These are phyloP conservation scores for Pseudogymnoascus sp. DNA, from an alignment of 2,329 filamentous ascomycete genomes.

Conservation along the genomic window DNA sequence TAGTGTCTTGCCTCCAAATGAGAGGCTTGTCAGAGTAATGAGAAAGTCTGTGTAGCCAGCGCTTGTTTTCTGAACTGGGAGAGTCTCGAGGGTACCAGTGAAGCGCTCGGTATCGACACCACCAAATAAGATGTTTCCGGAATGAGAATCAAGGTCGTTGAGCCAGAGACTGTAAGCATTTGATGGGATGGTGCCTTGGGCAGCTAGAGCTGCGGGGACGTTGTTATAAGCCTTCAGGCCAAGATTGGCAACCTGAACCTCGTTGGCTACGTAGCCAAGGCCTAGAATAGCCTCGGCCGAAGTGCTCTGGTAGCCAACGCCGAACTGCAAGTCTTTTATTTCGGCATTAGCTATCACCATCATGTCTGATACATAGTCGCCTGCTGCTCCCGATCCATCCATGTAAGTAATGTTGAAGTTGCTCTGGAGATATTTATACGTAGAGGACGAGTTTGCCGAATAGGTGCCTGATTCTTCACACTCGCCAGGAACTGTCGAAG, in stretches of 20 bases:
- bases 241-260: conserved; percentile 61
- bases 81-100: conserved; percentile 53
- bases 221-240: conserved; percentile 56
- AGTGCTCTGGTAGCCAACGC: conserved; percentile 59
- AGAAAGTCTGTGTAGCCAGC: conserved; percentile 56
- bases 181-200: conserved; percentile 54
- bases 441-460: conserved; percentile 63
- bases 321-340: conserved; percentile 59
- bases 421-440: conserved; percentile 65
- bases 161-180: conserved; percentile 71
- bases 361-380: conserved; percentile 75
- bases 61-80: conserved; percentile 55
- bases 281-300: conserved; percentile 71
- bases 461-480: conserved; percentile 60
- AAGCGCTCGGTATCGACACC: conserved; percentile 65
- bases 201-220: conserved; percentile 58
- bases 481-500: conserved; percentile 19
- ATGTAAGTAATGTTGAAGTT: conserved; percentile 85
- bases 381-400: conserved; percentile 68
- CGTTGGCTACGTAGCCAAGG: conserved; percentile 74
- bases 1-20: conserved; percentile 38
- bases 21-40: conserved; percentile 59
- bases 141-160: conserved; percentile 61
- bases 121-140: conserved; percentile 66
- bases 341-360: conserved; percentile 51